Conservation (phyloP, 2,329 filamentous ascomycete genomes). For the Epichloe festucae region DNA sequence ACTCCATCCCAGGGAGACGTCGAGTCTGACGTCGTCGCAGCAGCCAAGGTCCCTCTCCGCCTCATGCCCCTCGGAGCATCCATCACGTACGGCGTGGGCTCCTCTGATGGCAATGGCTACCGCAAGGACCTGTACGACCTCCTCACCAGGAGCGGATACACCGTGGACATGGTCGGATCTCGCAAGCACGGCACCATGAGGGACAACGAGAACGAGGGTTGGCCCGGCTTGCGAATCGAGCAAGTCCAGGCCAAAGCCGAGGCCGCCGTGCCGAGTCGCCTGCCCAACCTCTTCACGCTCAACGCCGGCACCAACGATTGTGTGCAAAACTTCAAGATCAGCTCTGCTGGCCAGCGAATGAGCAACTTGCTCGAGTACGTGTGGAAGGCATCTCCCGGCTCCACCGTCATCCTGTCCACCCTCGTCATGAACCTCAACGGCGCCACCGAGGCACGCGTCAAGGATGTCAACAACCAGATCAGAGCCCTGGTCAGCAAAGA, state of each 20-base stretch:
- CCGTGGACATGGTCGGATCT: conserved; percentile 18
- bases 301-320: conserved; percentile 34
- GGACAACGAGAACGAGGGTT: conserved; percentile 31
- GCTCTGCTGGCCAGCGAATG: conserved; percentile 19
- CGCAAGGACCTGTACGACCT: conserved; percentile 19
- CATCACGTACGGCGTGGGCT: conserved; percentile 25
- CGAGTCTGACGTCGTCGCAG: background rate
- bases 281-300: conserved; percentile 28
- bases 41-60: conserved; percentile 20
- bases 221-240: conserved; percentile 28
- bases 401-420: conserved; percentile 26
- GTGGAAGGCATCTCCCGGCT: conserved; percentile 17
- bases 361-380: conserved; percentile 23
- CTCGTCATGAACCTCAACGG: conserved; percentile 20
- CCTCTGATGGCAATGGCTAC: conserved; percentile 27
- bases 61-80: conserved; percentile 32
- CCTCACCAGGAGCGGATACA: conserved; percentile 20
- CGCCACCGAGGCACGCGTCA: conserved; percentile 16
- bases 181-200: conserved; percentile 24
- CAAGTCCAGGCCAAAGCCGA: conserved; percentile 23
- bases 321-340: conserved; percentile 18
- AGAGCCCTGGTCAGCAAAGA: conserved; percentile 15
- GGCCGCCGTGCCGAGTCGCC: conserved; percentile 15
- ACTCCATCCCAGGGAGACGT: background rate
- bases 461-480: conserved; percentile 22